Evolutionary conservation across 2,329 filamentous ascomycete species (phyloP), one percentile per base, ranked within the genome.

Genomic region (Ampelomyces quisqualis): DNA sequence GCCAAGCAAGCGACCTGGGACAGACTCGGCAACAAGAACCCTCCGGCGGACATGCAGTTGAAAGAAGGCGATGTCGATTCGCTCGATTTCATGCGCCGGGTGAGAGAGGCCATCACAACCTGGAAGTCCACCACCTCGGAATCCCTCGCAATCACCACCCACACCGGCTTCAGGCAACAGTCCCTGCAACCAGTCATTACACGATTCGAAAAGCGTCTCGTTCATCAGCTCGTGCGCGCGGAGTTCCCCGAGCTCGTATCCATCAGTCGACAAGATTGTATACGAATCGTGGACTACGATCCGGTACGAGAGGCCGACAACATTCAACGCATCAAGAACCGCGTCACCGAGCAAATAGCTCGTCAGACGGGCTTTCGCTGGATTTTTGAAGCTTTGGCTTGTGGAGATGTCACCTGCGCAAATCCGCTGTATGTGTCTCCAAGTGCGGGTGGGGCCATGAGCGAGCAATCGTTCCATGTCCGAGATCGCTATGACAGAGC

Each of bases 191-290:
- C 46, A 13, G 47, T 42, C 13, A 65, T 70, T 10, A 62, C 48
- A 11, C 55, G 75, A 1, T 85, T 79, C 52, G 82, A 87, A 58
- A 80, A 82, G 59, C 74, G 80, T 22, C 70, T 87, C 5, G 74
- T 86, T 1, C 79, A 86, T 56, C 82, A 86, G 52, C 70, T 85
- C 9, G 74, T 87, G n/a, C 74, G 80, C 9, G 75, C 74, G 10
- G 82, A 86, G 49, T 87, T 74, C 33, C 74, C 75, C 1, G 57
- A 71, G 7, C 59, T 74, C 8, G 62, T 72, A 8, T 68, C 70
- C n/a, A 52, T 75, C 14, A 64, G 65, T 26, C 69, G 68, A 36
- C 62, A 62, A 42, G 70, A 70, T 26, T 72, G 65, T 39, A 67
- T 78, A 8, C 67, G 70, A 18, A 67, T 77, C 32, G 54, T 70